These are phyloP conservation scores for Aspergillus sclerotioniger DNA, from an alignment of 495 filamentous ascomycete species.

Conservation along the genomic window DNA sequence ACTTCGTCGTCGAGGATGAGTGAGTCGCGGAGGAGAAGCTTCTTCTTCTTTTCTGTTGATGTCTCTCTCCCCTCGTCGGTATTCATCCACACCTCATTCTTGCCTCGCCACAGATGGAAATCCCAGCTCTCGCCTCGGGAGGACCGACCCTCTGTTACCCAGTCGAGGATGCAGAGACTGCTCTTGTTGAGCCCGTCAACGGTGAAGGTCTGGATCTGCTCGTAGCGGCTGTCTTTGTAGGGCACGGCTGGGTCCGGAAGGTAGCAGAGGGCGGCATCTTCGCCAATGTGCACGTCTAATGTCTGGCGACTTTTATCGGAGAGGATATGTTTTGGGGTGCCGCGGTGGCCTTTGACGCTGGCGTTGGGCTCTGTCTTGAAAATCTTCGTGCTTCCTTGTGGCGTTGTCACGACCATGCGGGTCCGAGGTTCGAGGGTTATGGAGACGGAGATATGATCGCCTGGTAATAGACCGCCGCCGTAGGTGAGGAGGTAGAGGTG, in stretches of 20 bases:
- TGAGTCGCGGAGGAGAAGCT: slow-evolving; percentile 78
- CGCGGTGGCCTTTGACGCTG: slow-evolving; percentile 32
- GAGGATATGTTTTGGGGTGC: slow-evolving; percentile 23
- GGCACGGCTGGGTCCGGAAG: slow-evolving; percentile 95
- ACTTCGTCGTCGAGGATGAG: slow-evolving; percentile 66
- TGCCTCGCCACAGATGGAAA: slow-evolving; percentile 68
- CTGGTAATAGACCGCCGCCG: slow-evolving; percentile 86
- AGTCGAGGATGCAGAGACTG: slow-evolving; percentile 81
- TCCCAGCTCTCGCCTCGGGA: slow-evolving; percentile 92
- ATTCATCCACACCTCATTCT: slow-evolving; percentile 83
- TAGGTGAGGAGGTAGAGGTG: slow-evolving; percentile 90
- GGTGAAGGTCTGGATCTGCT: slow-evolving; percentile 75
- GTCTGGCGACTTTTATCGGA: slow-evolving; percentile 64
- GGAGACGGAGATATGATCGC: slow-evolving; percentile 73
- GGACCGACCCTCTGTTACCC: slow-evolving; percentile 83
- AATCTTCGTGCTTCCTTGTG: slow-evolving; percentile 92
- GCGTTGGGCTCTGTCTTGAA: slow-evolving; percentile 66
- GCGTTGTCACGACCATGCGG: slow-evolving; percentile 77
- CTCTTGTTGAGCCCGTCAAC: slow-evolving; percentile 54
- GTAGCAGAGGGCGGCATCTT: slow-evolving; percentile 71
- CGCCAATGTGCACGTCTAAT: slow-evolving; percentile 59
- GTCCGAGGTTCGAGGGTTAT: slow-evolving; percentile 63
- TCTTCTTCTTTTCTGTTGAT: slow-evolving; percentile 38
- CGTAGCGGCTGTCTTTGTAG: slow-evolving; percentile 74
- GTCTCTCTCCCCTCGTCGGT: background rate